Percentiles rank a stretch among this genome's conserved stretches.
Evolutionary conservation across 1,284 basidiomycete genomes (phyloP).

Genomic region (Peniophora sp.): DNA sequence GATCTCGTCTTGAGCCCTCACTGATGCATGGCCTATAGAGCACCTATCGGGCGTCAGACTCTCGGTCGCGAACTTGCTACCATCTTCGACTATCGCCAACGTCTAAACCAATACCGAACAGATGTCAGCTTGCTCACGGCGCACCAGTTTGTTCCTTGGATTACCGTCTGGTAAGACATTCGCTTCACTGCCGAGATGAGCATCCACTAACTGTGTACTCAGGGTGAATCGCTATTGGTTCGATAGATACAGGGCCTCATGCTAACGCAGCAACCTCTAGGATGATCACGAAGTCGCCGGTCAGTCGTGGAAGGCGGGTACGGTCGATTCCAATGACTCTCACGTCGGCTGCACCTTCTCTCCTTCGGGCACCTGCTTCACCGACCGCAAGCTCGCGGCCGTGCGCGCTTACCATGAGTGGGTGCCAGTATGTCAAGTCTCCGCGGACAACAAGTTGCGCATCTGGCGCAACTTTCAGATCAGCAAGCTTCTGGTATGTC

Average conservation of each 20-base stretch:
- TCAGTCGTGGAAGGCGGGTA: slow-evolving; percentile 59
- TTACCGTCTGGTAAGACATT: slow-evolving; percentile 43
- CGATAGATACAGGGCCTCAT: too few species aligned
- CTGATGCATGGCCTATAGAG: too few species aligned
- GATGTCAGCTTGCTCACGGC: slow-evolving; percentile 42
- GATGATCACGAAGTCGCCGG: slow-evolving; percentile 40
- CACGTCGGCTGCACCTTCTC: slow-evolving; percentile 46
- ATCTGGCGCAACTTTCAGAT: slow-evolving; percentile 66
- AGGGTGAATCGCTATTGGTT: too few species aligned
- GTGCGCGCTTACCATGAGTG: slow-evolving; percentile 63
- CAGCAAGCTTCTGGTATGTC: slow-evolving; percentile 40
- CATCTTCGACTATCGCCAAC: slow-evolving; percentile 54
- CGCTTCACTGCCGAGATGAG: too few species aligned
- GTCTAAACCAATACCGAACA: slow-evolving; percentile 53
- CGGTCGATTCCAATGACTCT: slow-evolving; percentile 56
- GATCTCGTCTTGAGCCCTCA: too few species aligned
- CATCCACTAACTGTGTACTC: too few species aligned
- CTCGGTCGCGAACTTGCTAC: slow-evolving; percentile 52
- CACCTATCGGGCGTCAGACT: slow-evolving; percentile 36
- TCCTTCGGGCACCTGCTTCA: slow-evolving; percentile 50
- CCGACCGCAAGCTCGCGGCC: slow-evolving; percentile 55
- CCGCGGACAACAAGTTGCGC: slow-evolving; percentile 49
- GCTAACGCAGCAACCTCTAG: neutral
- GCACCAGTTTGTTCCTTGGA: slow-evolving; percentile 49
- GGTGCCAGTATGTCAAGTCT: slow-evolving; percentile 64